Base-by-base conservation (phyloP, 78 protist genomes). In the Dictyostelium firmibasis region DNA sequence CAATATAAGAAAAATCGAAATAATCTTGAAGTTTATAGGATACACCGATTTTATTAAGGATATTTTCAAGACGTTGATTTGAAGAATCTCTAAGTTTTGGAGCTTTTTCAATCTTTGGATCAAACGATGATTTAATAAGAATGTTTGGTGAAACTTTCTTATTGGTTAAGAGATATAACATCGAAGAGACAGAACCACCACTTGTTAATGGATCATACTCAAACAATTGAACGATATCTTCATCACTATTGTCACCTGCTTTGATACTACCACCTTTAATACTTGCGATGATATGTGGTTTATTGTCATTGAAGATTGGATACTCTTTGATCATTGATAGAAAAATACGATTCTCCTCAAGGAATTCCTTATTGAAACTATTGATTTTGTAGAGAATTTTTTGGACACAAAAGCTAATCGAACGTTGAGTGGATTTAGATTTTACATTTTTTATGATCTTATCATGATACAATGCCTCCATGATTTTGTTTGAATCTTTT, bases 161-260 rank as follows among this genome's bases (percentile, higher is more conserved):
- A 33, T 14, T 72, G 20, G n/a, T 72, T 14, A 82, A n/a, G 3
- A 82, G 75, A 33, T 60, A 16, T 16, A 82, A 23, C 86, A 82
- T 57, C 20, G 50, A 20, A 3, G 76, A 23, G 1, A 82, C 86
- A 3, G 86, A 82, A 23, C 86, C 86, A 60, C 86, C 86, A 82
- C 86, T 50, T 16, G 75, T 82, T n/a, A 60, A 57, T 47, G 86
- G 86, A 57, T 82, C 86, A 35, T 57, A 82, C 27, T 79, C 27
- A 50, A 79, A 79, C 5, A 47, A n/a, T 79, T 79, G 38, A 25
- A 6, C 1, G 10, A 47, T 44, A 44, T 44, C 60, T 5, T 57
- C 67, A 5, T 57, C 33, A 75, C 20, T 20, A 57, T 50, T 50
- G 5, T 44, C 53, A 44, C 16, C 14, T 16, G 64, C 2, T 14